phyloP scores from a whole-genome alignment of 202 grass and related monocot species.

The Carex arenaria region DNA sequence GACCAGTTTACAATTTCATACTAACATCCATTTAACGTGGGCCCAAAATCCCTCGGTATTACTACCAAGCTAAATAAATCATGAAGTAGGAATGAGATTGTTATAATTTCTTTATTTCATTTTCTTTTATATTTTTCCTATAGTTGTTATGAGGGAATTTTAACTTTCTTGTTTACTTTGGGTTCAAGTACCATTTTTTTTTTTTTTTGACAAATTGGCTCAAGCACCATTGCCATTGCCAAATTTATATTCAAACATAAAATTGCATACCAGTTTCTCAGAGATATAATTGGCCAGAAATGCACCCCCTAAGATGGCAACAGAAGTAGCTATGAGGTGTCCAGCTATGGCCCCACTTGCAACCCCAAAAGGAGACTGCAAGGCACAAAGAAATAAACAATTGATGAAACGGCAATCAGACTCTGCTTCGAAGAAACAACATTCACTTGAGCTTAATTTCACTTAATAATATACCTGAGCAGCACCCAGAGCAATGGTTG shows the following conservation, averaged over 20 bases:
- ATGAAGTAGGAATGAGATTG: background rate
- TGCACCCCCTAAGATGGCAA: constrained; percentile 84
- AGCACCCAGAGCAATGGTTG: constrained; percentile 91
- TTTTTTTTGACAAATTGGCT: background rate
- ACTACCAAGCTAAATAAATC: background rate
- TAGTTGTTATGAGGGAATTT: background rate
- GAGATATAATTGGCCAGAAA: constrained; percentile 93
- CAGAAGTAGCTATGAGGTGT: constrained; percentile 68
- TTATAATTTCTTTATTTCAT: background rate
- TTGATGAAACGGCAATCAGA: background rate
- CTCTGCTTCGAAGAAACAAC: background rate
- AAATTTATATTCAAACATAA: background rate
- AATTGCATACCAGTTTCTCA: constrained; percentile 66
- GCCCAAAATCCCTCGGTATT: background rate
- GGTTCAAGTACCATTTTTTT: background rate
- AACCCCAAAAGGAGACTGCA: constrained; percentile 83
- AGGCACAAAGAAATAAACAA: background rate
- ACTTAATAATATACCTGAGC: constrained; percentile 55
- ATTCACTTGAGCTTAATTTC: constrained; percentile 1
- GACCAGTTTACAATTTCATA: background rate
- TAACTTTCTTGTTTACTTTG: background rate
- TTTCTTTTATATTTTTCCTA: background rate
- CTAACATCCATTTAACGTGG: background rate
- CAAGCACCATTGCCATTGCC: background rate
- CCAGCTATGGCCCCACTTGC: constrained; percentile 83